Evolutionary conservation across 116 monocot species (phyloP), one percentile per base, ranked within the genome.

Genomic region (Papilionanthe hybrid): DNA sequence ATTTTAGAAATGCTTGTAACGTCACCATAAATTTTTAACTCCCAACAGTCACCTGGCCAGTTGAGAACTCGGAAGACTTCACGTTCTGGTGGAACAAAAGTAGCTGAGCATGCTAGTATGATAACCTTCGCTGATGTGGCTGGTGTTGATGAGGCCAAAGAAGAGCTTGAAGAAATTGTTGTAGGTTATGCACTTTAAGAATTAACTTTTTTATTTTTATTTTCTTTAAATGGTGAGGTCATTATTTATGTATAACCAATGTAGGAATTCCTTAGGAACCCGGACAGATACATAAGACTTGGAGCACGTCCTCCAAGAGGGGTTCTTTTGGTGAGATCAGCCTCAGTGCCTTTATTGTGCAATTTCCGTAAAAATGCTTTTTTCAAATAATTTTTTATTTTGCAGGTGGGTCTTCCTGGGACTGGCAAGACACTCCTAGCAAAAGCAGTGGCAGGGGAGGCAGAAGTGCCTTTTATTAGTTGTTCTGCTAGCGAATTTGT

Each of bases 401-500:
- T 83, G 41, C 69, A 99, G 99, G 99, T 99, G 28, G 99, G 99
- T 78, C 92, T 99, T 72, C 99, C 99, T 79, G 99, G 99, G 44
- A 99, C 99, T 72, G 99, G 99, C 63, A 99, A 99, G 81, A 99
- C 99, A 45, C 93, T 99, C 78, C 83, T 99, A 12, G 99, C 99
- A 43, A 99, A 99, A 85, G 99, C 99, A 83, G 99, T 99, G 42
- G 99, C 99, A 44, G 99, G 99, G 48, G 99, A 99, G 84, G 99
- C 99, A 75, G 99, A 99, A 81, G 99, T 99, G 12, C 99, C 99
- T 15, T 99, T 99, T 79, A 95, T 95, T 78, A 99, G 95, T 82
- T 95, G 99, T 83, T 95, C 99, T 71, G 99, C 99, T 80, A 99
- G 99, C 80, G 99, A 99, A 80, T 99, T 99, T 86, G 99, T 99